phyloP scores from a whole-genome alignment of 306 rosid genomes.

The Argentina anserina region DNA sequence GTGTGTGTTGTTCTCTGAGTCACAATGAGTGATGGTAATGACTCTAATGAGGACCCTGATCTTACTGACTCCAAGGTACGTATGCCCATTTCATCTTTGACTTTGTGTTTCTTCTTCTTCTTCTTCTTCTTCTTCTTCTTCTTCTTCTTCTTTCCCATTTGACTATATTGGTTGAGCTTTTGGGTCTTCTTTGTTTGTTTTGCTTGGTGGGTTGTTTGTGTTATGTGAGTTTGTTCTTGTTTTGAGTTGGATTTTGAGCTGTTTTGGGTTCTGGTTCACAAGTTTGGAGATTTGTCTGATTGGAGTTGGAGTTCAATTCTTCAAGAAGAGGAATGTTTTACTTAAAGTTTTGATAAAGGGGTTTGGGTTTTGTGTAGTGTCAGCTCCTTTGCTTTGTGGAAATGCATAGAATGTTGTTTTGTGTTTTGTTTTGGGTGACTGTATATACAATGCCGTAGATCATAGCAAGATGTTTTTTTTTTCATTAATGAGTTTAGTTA shows the following conservation, averaged over 20 bases:
- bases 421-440: neutral
- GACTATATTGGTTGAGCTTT: neutral
- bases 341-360: neutral
- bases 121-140: neutral
- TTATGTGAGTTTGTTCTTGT: slow-evolving; percentile 8
- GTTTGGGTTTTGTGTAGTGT: neutral
- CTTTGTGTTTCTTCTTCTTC: neutral
- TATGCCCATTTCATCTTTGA: neutral
- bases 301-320: neutral
- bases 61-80: slow-evolving; percentile 66
- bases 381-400: neutral
- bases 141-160: neutral
- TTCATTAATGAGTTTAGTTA: neutral
- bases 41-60: slow-evolving; percentile 53
- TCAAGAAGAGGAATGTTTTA: neutral
- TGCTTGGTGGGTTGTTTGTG: neutral
- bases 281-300: neutral
- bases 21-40: slow-evolving; percentile 72
- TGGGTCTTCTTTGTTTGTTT: neutral
- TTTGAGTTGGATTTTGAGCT: neutral
- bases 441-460: neutral
- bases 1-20: slow-evolving; percentile 1
- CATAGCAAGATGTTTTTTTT: neutral
- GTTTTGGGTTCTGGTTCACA: neutral
- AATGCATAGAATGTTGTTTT: neutral